Base-by-base conservation (phyloP, 2,329 filamentous ascomycete species). In the Botryotinia globosa region DNA sequence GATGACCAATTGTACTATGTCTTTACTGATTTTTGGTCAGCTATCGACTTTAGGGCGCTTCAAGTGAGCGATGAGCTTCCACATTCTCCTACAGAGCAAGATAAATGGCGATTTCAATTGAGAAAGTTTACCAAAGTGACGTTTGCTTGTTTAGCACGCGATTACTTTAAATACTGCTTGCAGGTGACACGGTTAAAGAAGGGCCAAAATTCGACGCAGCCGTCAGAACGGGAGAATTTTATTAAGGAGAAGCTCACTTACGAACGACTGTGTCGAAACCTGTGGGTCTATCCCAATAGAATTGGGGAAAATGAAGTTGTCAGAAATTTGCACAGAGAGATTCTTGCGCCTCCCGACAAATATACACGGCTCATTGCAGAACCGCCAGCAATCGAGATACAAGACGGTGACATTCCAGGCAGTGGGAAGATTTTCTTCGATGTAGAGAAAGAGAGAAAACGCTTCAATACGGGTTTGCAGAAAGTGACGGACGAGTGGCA, bases 1-100 rank as follows among this genome's bases (percentile, higher is more conserved):
- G 37, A 68, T 56, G 65, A 68, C n/a, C n/a, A 68, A 12, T 29
- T 68, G 29, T 56, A 68, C 37, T 68, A 25, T 18, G 54, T 68
- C 10, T 68, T 42, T 32, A 4, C 0, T 25, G 10, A 51, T 44
- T 9, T 68, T 32, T 68, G 65, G 65, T 32, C 51, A 32, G 37
- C 65, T 42, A 22, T 68, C 7, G 65, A 68, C 48, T 68, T 68
- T 58, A 44, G 34, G n/a, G 25, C 39, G n/a, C 20, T 68, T 42
- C 65, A 25, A 56, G 10, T 37, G 32, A 54, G 64, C 34, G 48
- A 56, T 22, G 32, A n/a, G 34, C 65, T 56, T 4, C 34, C 65
- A 7, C 3, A 44, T 10, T 9, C n/a, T 68, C 51, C 34, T 32
- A 42, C 34, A 18, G 0, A 32, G 6, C 4, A 39, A 32, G 48